Percentiles rank a stretch among this genome's conserved stretches.
phyloP scores from a whole-genome alignment of 1,284 basidiomycete species.

The Malassezia sympodialis region DNA sequence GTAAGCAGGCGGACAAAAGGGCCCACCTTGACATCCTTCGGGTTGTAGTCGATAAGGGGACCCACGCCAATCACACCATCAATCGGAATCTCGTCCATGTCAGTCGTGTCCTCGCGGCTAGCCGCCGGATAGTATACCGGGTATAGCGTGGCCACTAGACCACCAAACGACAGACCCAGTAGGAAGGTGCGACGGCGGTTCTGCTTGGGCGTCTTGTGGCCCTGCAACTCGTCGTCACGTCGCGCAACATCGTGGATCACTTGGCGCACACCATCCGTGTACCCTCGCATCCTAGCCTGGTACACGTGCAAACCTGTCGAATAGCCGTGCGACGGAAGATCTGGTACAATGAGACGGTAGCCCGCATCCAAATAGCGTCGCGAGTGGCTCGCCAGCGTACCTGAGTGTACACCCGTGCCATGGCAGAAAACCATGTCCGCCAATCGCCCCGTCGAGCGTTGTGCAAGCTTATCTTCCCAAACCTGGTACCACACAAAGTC shows the following conservation, averaged over 20 bases:
- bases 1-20: constrained; percentile 8
- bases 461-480: constrained; percentile 34
- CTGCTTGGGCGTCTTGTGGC: constrained; percentile 19
- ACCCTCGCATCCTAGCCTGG: constrained; percentile 26
- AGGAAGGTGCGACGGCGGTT: constrained; percentile 38
- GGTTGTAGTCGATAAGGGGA: constrained; percentile 35
- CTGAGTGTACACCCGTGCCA: constrained; percentile 44
- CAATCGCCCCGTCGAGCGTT: constrained; percentile 25
- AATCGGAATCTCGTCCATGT: constrained; percentile 31
- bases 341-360: constrained; percentile 40
- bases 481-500: constrained; percentile 46
- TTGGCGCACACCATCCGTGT: constrained; percentile 29
- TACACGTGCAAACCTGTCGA: constrained; percentile 43
- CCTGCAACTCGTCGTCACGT: constrained; percentile 23
- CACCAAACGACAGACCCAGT: constrained; percentile 43
- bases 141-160: constrained; percentile 35
- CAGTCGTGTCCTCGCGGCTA: constrained; percentile 23
- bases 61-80: constrained; percentile 40
- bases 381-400: constrained; percentile 39
- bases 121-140: constrained; percentile 36
- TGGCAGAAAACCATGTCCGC: constrained; percentile 42
- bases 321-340: constrained; percentile 41
- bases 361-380: constrained; percentile 42
- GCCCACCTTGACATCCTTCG: constrained; percentile 20
- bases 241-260: constrained; percentile 37